A percentile compares a stretch with the other conserved stretches of the same genome.
phyloP scores from a whole-genome alignment of 495 filamentous ascomycete genomes.

The Staphylotrichum longicolle region DNA sequence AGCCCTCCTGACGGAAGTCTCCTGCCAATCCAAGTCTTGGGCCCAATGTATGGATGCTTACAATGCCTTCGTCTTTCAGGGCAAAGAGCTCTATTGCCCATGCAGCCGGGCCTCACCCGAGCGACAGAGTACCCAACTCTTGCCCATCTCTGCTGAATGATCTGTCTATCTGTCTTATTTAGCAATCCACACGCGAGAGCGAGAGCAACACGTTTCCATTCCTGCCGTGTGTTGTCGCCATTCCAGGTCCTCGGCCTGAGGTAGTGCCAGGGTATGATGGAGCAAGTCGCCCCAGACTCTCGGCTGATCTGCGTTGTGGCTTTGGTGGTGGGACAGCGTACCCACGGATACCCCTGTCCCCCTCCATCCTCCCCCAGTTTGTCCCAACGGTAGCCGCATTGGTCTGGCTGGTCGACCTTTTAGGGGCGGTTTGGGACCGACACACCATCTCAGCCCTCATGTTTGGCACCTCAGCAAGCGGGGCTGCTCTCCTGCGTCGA shows the following conservation, averaged over 20 bases:
- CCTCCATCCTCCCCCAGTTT: conserved; percentile 12
- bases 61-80: no score
- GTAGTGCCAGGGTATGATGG: background rate
- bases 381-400: conserved; percentile 9
- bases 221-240: conserved; percentile 15
- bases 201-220: conserved; percentile 4
- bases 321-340: conserved; percentile 7
- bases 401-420: conserved; percentile 9
- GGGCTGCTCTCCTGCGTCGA: background rate
- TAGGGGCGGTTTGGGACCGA: background rate
- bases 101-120: no score
- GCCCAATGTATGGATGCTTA: background rate
- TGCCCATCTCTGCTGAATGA: no score
- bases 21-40: conserved; percentile 9
- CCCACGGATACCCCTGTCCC: background rate
- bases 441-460: conserved; percentile 3
- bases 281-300: conserved; percentile 11
- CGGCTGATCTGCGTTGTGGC: conserved; percentile 24
- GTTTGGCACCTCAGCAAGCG: conserved; percentile 8
- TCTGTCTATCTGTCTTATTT: background rate
- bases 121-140: no score
- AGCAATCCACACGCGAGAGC: background rate
- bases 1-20: background rate
- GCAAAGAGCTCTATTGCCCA: no score
- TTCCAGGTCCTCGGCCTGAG: conserved; percentile 13